These are phyloP conservation scores for Chlorella sorokiniana DNA, from an alignment of 139 green algal species.

Conservation along the genomic window DNA sequence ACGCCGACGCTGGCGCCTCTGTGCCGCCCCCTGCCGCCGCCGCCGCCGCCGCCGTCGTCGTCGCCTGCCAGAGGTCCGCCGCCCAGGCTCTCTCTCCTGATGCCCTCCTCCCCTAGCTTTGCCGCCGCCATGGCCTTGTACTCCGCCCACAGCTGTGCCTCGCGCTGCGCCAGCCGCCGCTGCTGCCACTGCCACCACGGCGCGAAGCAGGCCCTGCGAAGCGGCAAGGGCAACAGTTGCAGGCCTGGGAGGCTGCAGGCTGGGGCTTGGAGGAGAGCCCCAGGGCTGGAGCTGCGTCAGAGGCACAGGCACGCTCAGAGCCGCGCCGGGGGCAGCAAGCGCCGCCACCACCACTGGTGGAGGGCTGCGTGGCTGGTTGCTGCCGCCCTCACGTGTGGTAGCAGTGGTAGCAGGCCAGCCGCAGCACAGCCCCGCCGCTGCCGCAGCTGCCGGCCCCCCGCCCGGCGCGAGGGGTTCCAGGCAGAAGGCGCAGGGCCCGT, in stretches of 20 bases:
- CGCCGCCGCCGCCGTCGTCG: not conserved
- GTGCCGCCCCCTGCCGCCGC: not conserved
- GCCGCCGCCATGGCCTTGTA: slow-evolving; percentile 9
- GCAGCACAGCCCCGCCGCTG: not conserved
- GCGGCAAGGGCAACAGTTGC: not conserved
- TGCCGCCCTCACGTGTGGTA: slow-evolving; percentile 1
- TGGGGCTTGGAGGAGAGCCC: not conserved
- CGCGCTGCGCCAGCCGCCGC: slow-evolving; percentile 4
- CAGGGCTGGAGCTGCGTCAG: not conserved
- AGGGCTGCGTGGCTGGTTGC: not conserved
- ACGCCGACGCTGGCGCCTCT: not conserved
- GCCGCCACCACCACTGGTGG: not conserved
- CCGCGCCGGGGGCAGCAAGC: not conserved
- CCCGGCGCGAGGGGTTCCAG: slow-evolving; percentile 5
- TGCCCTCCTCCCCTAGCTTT: slow-evolving; percentile 14
- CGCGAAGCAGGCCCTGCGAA: slow-evolving; percentile 34
- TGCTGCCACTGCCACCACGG: slow-evolving; percentile 46
- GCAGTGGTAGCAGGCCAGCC: slow-evolving; percentile 40
- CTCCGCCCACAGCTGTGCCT: slow-evolving; percentile 7
- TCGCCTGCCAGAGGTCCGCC: not conserved
- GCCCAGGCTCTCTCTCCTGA: not conserved
- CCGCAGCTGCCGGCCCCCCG: not conserved
- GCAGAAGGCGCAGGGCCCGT: slow-evolving; percentile 35
- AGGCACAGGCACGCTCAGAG: not conserved
- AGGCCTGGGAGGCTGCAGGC: not conserved